These are phyloP conservation scores for Mucor piriformis DNA, from an alignment of 371 early-diverging fungal species.

Conservation along the genomic window DNA sequence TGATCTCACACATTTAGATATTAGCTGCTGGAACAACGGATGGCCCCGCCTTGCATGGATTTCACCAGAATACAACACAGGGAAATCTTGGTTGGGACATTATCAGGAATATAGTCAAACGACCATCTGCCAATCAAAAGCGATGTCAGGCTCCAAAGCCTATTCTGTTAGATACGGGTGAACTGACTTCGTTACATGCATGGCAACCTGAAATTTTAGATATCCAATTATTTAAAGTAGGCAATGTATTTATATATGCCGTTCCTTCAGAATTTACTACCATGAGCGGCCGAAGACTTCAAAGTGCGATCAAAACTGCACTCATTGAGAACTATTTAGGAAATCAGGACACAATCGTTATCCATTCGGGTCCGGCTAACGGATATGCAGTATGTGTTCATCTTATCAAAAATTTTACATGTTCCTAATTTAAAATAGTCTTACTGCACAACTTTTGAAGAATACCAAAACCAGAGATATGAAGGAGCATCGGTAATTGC, in stretches of 20 bases:
- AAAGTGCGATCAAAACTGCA: constrained; percentile 37
- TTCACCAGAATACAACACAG: constrained; percentile 47
- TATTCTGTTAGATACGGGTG: constrained; percentile 65
- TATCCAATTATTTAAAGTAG: constrained; percentile 55
- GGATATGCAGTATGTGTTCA: constrained; percentile 42
- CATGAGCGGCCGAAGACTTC: constrained; percentile 65
- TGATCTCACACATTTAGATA: background rate
- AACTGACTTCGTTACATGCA: constrained; percentile 45
- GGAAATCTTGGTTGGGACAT: constrained; percentile 51
- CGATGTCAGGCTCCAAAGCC: constrained; percentile 66
- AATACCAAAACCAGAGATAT: constrained; percentile 69
- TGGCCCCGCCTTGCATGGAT: constrained; percentile 42
- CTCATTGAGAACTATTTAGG: constrained; percentile 44
- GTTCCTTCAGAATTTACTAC: constrained; percentile 69
- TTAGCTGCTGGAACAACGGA: constrained; percentile 72
- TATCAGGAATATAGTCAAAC: constrained; percentile 39
- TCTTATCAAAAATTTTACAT: too few relatives aligned
- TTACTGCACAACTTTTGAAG: constrained; percentile 67
- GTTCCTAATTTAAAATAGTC: constrained; percentile 34
- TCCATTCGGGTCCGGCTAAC: constrained; percentile 59
- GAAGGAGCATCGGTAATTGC: constrained; percentile 67
- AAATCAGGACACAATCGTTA: constrained; percentile 49
- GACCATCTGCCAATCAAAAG: constrained; percentile 40
- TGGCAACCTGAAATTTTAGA: constrained; percentile 66
- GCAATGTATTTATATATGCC: constrained; percentile 58